Conservation (phyloP, 202 grass and related monocot genomes). For the Zoysia matrella region DNA sequence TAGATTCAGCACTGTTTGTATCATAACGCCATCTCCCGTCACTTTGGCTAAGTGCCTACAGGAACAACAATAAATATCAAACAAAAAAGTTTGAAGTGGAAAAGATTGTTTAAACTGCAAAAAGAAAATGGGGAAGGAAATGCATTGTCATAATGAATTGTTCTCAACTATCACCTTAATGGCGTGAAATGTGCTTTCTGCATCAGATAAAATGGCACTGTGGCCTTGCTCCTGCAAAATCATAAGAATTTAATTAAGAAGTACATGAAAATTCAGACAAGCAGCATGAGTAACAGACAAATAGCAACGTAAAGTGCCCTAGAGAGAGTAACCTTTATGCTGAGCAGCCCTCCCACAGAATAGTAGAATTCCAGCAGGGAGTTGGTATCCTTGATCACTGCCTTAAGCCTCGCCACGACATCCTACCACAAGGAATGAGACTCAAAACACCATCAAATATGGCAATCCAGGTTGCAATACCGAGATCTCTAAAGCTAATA, state of each 20-base stretch:
- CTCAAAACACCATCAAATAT: conserved; percentile 35
- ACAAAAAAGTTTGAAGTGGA: conserved; percentile 1
- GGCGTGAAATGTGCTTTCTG: conserved; percentile 78
- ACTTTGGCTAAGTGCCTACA: conserved; percentile 89
- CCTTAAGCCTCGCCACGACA: conserved; percentile 63
- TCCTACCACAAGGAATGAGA: conserved; percentile 49
- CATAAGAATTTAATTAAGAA: neutral
- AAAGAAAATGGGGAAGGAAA: neutral
- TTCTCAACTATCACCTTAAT: conserved; percentile 65
- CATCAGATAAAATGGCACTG: conserved; percentile 47
- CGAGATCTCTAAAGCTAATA: conserved; percentile 37
- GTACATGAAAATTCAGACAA: neutral
- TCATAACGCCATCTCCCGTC: conserved; percentile 96
- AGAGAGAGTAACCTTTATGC: conserved; percentile 67
- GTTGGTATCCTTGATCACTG: conserved; percentile 73
- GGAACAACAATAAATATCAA: conserved; percentile 32
- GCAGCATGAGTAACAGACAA: neutral
- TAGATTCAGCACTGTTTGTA: neutral
- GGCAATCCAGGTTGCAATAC: conserved; percentile 10
- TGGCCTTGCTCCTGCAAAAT: conserved; percentile 58
- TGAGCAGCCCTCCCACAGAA: conserved; percentile 66
- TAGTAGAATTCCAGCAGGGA: conserved; percentile 87
- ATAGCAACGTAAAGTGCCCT: neutral
- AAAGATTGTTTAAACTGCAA: conserved; percentile 8
- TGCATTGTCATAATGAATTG: conserved; percentile 13